Conservation (phyloP, 257 asterid genomes). For the Linaria vulgaris region DNA sequence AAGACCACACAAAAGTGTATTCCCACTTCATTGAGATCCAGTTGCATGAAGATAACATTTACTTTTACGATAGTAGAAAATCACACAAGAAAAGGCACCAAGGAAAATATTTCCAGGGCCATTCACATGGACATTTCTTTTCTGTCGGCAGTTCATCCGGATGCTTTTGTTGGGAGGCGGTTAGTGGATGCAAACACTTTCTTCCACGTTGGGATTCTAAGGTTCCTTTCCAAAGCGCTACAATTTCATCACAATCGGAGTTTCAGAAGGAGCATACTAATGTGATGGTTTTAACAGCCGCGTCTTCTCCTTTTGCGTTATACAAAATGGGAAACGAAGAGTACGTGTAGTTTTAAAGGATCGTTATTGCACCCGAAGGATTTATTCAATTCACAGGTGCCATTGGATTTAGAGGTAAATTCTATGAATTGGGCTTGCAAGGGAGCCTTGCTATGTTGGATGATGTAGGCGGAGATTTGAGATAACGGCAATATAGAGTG, state of each 20-base stretch:
- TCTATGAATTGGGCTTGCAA: constrained; percentile 30
- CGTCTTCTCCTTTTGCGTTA: background rate
- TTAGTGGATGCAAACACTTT: background rate
- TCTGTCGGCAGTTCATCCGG: background rate
- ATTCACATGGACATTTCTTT: constrained; percentile 9
- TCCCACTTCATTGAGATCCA: background rate
- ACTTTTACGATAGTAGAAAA: background rate
- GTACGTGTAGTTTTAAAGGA: constrained; percentile 10
- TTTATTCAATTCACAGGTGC: constrained; percentile 28
- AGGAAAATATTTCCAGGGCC: constrained; percentile 7
- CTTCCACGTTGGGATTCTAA: background rate
- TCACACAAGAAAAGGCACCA: background rate
- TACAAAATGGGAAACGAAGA: no score
- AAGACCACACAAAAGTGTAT: background rate
- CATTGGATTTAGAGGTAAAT: constrained; percentile 21
- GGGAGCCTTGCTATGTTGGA: constrained; percentile 22
- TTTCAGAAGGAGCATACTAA: no score
- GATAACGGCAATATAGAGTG: constrained; percentile 8
- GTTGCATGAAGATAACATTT: background rate
- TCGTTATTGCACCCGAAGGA: constrained; percentile 16
- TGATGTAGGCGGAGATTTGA: constrained; percentile 17
- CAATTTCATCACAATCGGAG: background rate
- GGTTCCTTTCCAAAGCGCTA: constrained; percentile 19
- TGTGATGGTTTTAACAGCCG: background rate
- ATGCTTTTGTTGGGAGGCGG: constrained; percentile 8